These are phyloP conservation scores for Cajanus cajan DNA, from an alignment of 306 rosid genomes.

Conservation along the genomic window DNA sequence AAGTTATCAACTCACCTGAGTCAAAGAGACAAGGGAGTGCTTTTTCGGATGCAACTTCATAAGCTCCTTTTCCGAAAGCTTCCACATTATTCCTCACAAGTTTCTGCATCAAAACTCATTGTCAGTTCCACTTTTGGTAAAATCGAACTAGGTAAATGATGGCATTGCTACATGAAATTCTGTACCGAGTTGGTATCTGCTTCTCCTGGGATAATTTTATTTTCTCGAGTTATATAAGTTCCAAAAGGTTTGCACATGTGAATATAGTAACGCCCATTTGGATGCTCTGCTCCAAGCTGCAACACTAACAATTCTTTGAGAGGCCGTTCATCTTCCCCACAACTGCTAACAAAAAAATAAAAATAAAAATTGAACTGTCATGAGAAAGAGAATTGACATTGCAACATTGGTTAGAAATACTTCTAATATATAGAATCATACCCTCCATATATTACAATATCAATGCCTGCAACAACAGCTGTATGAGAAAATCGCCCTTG, in stretches of 20 bases:
- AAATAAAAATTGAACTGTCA: neutral
- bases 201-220: constrained; percentile 34
- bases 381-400: neutral
- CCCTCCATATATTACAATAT: constrained; percentile 78
- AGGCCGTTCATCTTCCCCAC: constrained; percentile 88
- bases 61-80: constrained; percentile 31
- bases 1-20: constrained; percentile 46
- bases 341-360: constrained; percentile 35
- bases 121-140: constrained; percentile 12
- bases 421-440: constrained; percentile 15
- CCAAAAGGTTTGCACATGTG: constrained; percentile 67
- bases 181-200: constrained; percentile 45
- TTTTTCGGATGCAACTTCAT: constrained; percentile 37
- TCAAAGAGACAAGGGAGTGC: constrained; percentile 34
- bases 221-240: constrained; percentile 54
- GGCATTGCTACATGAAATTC: neutral
- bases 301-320: constrained; percentile 70
- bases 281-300: constrained; percentile 71
- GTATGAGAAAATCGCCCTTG: constrained; percentile 88
- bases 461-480: constrained; percentile 62
- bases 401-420: neutral
- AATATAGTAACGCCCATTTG: constrained; percentile 49
- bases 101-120: constrained; percentile 45
- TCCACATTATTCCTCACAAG: constrained; percentile 50
- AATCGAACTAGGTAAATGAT: neutral